Evolutionary conservation across 2,329 filamentous ascomycete genomes (phyloP).

Genomic region (Tolypocladium cylindrosporum): DNA sequence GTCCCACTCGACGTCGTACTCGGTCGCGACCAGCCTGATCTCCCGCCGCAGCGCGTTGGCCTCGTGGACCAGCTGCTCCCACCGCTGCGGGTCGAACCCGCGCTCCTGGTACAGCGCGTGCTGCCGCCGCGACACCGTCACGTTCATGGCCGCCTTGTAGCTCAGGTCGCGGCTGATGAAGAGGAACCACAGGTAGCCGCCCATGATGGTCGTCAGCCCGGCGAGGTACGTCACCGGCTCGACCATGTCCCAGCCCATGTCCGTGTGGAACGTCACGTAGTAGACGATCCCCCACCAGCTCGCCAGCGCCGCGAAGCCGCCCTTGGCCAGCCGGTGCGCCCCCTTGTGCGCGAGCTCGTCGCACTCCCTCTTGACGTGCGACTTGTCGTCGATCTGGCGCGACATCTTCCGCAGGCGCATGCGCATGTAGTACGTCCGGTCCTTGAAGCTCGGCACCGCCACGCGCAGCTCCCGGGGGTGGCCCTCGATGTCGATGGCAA

Average conservation of each 20-base stretch:
- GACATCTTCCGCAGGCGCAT: constrained; percentile 65
- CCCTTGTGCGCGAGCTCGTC: constrained; percentile 66
- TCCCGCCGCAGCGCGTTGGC: constrained; percentile 68
- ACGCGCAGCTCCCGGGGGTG: constrained; percentile 56
- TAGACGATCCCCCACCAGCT: constrained; percentile 81
- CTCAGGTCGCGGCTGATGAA: constrained; percentile 85
- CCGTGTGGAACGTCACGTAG: constrained; percentile 59
- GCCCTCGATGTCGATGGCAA: constrained; percentile 74
- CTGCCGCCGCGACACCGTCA: constrained; percentile 74
- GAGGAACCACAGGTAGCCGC: constrained; percentile 86
- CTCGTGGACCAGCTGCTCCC: constrained; percentile 72
- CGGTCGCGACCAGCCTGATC: constrained; percentile 68
- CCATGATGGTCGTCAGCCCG: constrained; percentile 76
- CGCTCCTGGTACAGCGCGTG: constrained; percentile 63
- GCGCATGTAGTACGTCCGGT: constrained; percentile 83
- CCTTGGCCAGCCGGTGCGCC: constrained; percentile 70
- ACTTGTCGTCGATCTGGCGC: constrained; percentile 55
- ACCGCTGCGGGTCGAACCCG: constrained; percentile 66
- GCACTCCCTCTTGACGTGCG: constrained; percentile 71
- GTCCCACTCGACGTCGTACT: constrained; percentile 89
- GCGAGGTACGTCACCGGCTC: constrained; percentile 86
- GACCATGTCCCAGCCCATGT: constrained; percentile 82
- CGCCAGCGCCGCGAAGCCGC: constrained; percentile 63
- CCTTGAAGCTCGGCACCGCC: constrained; percentile 76
- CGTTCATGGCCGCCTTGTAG: constrained; percentile 77